Conservation (phyloP, 352 stramenopile genomes). For the Phytophthora sp. region DNA sequence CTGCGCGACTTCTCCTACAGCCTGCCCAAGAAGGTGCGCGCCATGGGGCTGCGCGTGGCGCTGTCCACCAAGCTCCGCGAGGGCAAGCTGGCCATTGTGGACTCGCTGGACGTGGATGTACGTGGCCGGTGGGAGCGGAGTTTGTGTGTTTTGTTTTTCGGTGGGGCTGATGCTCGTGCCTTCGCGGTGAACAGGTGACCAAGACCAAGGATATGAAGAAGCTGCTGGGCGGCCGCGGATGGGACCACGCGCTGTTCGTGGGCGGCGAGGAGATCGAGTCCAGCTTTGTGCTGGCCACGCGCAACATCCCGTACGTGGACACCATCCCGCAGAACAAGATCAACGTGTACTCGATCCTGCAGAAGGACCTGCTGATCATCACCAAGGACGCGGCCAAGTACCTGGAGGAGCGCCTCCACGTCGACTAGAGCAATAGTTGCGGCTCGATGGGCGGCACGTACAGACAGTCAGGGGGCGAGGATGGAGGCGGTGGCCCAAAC, state of each 20-base stretch:
- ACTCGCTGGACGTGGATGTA: conserved; percentile 80
- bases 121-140: conserved; percentile 17
- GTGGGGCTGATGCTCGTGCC: background rate
- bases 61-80: conserved; percentile 89
- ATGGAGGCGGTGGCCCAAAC: conserved; percentile 8
- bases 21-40: conserved; percentile 88
- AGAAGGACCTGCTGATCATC: conserved; percentile 89
- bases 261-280: conserved; percentile 73
- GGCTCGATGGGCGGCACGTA: conserved; percentile 7
- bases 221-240: conserved; percentile 73
- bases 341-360: conserved; percentile 91
- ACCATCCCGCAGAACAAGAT: conserved; percentile 88
- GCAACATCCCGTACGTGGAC: conserved; percentile 88
- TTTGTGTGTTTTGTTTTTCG: conserved; percentile 1
- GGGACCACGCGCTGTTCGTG: conserved; percentile 89
- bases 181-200: conserved; percentile 43
- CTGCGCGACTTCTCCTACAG: conserved; percentile 89
- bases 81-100: conserved; percentile 84
- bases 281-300: conserved; percentile 82
- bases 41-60: conserved; percentile 85
- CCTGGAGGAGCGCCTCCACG: conserved; percentile 85
- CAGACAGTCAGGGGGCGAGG: conserved; percentile 17
- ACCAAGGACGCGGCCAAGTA: conserved; percentile 89
- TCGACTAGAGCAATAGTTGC: conserved; percentile 58
- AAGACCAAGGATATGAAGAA: conserved; percentile 92